Conservation (phyloP, 139 green algal species). For the Chlamydomonas applanata region DNA sequence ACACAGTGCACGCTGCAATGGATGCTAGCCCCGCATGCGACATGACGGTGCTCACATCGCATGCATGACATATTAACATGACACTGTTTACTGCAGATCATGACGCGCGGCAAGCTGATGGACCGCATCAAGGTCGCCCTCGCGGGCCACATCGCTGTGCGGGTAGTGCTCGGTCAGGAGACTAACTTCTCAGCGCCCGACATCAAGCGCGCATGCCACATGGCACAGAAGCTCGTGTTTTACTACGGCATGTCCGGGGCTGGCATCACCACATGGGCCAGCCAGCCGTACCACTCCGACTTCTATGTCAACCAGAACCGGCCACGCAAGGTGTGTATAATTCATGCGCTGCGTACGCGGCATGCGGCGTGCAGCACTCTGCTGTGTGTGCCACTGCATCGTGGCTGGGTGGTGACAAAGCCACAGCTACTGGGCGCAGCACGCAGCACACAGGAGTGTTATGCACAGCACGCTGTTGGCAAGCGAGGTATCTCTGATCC, state of each 20-base stretch:
- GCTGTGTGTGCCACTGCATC: neutral
- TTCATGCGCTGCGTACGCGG: neutral
- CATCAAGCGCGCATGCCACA: slow-evolving; percentile 37
- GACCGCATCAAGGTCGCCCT: slow-evolving; percentile 66
- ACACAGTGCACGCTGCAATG: too few species aligned
- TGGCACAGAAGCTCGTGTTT: slow-evolving; percentile 52
- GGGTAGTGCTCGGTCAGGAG: slow-evolving; percentile 65
- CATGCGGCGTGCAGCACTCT: neutral
- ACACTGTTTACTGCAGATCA: slow-evolving; percentile 55
- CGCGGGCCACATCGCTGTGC: slow-evolving; percentile 43
- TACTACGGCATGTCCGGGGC: slow-evolving; percentile 56
- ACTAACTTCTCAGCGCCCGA: slow-evolving; percentile 54
- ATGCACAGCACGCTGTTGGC: too few species aligned
- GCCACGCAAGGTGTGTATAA: slow-evolving; percentile 39
- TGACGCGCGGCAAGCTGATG: slow-evolving; percentile 69
- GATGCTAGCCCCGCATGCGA: too few species aligned
- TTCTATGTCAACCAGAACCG: slow-evolving; percentile 37
- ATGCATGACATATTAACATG: too few species aligned
- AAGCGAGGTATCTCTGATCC: too few species aligned
- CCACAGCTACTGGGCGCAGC: neutral
- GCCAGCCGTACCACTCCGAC: slow-evolving; percentile 51
- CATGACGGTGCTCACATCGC: too few species aligned
- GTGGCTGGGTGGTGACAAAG: neutral
- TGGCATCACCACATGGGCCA: slow-evolving; percentile 55
- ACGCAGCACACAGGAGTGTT: neutral